Evolutionary conservation across 352 stramenopile species (phyloP).

Genomic region (Pythium folliculosum): DNA sequence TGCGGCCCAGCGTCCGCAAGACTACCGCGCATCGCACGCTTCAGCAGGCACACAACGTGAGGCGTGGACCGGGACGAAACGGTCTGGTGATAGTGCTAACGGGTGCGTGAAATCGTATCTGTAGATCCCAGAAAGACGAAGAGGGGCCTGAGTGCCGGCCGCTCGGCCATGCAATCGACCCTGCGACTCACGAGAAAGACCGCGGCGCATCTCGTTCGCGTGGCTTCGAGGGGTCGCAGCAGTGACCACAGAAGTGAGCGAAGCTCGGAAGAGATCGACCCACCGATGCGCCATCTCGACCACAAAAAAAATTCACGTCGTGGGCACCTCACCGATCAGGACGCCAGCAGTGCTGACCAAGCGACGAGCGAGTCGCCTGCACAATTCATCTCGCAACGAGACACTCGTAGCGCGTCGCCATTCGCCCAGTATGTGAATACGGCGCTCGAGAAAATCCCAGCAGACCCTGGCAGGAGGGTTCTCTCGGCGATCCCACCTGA

Average conservation of each 20-base stretch:
- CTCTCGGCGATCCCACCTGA: not conserved
- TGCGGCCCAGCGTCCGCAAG: not conserved
- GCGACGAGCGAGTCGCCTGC: too few relatives aligned
- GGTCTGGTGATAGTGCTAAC: too few relatives aligned
- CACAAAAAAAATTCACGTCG: not conserved
- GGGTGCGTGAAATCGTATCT: not conserved
- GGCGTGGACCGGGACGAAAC: too few relatives aligned
- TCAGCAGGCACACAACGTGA: not conserved
- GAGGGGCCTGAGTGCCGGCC: not conserved
- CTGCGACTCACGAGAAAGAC: slow-evolving; percentile 3
- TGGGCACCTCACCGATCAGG: not conserved
- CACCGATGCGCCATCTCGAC: not conserved
- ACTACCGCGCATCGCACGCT: not conserved
- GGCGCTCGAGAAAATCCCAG: not conserved
- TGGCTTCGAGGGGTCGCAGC: slow-evolving; percentile 1
- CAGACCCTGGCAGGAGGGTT: not conserved
- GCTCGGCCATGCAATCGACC: not conserved
- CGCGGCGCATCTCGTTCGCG: not conserved
- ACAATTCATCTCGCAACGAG: not conserved
- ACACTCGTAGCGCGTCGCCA: not conserved
- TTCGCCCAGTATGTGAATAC: not conserved
- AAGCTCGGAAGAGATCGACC: not conserved
- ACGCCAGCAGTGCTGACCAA: not conserved
- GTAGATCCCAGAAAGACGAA: not conserved
- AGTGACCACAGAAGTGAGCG: not conserved